Base-by-base conservation (phyloP, 345 rosid genomes). In the Brassica rapa region DNA sequence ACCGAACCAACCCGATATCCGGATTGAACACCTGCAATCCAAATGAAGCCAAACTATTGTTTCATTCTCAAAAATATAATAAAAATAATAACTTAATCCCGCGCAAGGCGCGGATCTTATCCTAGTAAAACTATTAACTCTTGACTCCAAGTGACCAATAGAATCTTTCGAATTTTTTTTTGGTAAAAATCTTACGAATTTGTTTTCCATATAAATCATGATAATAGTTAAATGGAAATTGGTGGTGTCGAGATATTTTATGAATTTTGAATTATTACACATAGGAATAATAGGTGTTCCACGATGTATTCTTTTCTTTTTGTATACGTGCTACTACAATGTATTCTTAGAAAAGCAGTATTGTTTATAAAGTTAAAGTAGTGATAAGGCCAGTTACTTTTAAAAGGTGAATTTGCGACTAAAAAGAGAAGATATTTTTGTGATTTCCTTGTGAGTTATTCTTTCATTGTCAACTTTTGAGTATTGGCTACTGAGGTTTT, bases 351-450 rank as follows among this genome's bases (percentile, higher is more conserved):
- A 46, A 21, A 8, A 6, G 49, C 6, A 72, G 21, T 29, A 35
- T 29, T 72, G 29, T 41, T 61, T 62, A 15, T 72, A 72, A 61
- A 43, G 68, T 62, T 72, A 61, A 61, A 39, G 16, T 60, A 60
- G 59, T 15, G 76, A 62, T 72, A 72, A 62, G 43, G n/a, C 32
- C 25, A 14, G n/a, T 23, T 37, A 35, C 35, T 37, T 59, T 37
- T 41, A 23, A 41, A 23, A 24, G 21, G 30, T 67, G 7, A 41
- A 6, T 66, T 66, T 41, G 12, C 16, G 55, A 66, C 30, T 66
- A 39, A 16, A 16, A 65, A 21, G 16, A 21, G 16, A 66, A 66
- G 43, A 63, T 32, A 27, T 62, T 12, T 25, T 61, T 27, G 3
- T 12, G 65, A 61, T 27, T 61, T 12, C 33, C 15, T 25, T 60